Evolutionary conservation across 2,329 filamentous ascomycete genomes (phyloP), one percentile per base, ranked within the genome.

Genomic region (Ophiostoma triangulosporum): DNA sequence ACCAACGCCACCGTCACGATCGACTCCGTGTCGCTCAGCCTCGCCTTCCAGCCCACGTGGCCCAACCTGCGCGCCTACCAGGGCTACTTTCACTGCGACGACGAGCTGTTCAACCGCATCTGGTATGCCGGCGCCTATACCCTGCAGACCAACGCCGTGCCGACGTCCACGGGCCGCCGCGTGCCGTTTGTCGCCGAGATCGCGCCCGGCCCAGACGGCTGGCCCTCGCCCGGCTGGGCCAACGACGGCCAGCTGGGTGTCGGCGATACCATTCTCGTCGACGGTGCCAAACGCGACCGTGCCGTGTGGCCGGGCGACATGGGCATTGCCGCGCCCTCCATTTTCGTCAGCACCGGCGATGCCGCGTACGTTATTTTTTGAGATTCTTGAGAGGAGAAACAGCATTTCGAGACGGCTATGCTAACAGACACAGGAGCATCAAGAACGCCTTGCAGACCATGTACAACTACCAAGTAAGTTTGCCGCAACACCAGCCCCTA

Each of bases 91-190:
- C 66, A 75, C 57, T 70, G 65, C 56, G 69, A 65, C 38, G 71
- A 73, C 59, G 68, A 72, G 15, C 60, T 74, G 26, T 65, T 81
- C 50, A 79, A 80, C 60, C 68, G 69, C 6, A 71, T 76, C 53
- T 76, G 74, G 73, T 76, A 76, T 57, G 64, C 64, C 48, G 72
- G 73, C n/a, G 70, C 71, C 5, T 73, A 73, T 55, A 73, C 70
- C 1, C 59, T 72, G 32, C 68, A 65, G 62, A 68, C 65, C 20
- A 67, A 67, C 35, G 61, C 62, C 6, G 63, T 65, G 15, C 64
- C 66, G 6, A 60, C 63, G 3, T 54, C 59, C 36, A 65, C 63
- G 4, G 64, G 64, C 15, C 62, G 66, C 17, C 60, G 58, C 27
- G 58, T 63, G 3, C 63, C 65, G 1, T 60, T 73, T 69, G 38